Conservation (phyloP, 345 rosid species). For the Citrus sinensis region DVS_A1.0 CM039164.1:25396501-25397000, state of each 20-base stretch:
- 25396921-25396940: background rate
- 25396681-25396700: slow-evolving; percentile 93
- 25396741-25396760: background rate
- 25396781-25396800: background rate
- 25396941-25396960: background rate
- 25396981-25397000: background rate
- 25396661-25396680: slow-evolving; percentile 60
- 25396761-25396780: background rate
- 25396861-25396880: background rate
- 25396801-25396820: background rate
- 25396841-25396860: background rate
- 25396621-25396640: slow-evolving; percentile 62
- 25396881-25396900: background rate
- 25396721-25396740: slow-evolving; percentile 89
- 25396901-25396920: background rate
- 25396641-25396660: slow-evolving; percentile 67
- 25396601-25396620: slow-evolving; percentile 96
- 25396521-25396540: background rate
- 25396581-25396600: slow-evolving; percentile 97
- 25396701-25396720: slow-evolving; percentile 87
- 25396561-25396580: slow-evolving; percentile 29
- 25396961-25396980: background rate
- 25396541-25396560: slow-evolving; percentile 5
- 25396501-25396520: slow-evolving; percentile 9
- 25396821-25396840: background rate